Evolutionary conservation across 2,329 filamentous ascomycete genomes (phyloP).

Genomic region (Cercospora sp.): DNA sequence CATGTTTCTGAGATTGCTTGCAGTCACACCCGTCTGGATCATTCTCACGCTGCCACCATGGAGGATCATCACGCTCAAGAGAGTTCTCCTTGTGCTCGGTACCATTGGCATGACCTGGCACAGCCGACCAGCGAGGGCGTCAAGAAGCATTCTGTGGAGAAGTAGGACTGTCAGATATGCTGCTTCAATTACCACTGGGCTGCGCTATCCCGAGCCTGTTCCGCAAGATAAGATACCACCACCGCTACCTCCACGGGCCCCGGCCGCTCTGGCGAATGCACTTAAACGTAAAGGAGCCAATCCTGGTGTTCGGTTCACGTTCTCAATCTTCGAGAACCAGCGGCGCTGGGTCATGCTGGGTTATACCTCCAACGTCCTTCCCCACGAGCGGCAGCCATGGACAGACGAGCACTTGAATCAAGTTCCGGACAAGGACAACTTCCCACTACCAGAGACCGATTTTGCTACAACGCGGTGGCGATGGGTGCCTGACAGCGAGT

Average conservation of each 20-base stretch:
- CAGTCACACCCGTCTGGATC: slow-evolving; percentile 88
- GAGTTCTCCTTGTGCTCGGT: slow-evolving; percentile 80
- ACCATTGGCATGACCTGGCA: slow-evolving; percentile 91
- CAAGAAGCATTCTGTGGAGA: slow-evolving; percentile 85
- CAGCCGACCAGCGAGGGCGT: slow-evolving; percentile 79
- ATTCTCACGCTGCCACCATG: slow-evolving; percentile 77
- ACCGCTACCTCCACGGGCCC: slow-evolving; percentile 24
- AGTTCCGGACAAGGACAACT: slow-evolving; percentile 71
- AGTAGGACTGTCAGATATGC: slow-evolving; percentile 71
- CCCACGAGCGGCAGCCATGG: slow-evolving; percentile 88
- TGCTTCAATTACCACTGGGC: slow-evolving; percentile 73
- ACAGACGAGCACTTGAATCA: slow-evolving; percentile 92
- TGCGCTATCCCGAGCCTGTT: slow-evolving; percentile 61
- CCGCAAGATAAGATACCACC: slow-evolving; percentile 35
- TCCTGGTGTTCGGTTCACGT: slow-evolving; percentile 89
- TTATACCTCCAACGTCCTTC: slow-evolving; percentile 88
- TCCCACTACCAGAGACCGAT: slow-evolving; percentile 67
- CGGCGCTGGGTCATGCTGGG: slow-evolving; percentile 91
- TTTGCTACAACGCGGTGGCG: slow-evolving; percentile 65
- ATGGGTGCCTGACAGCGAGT: slow-evolving; percentile 83
- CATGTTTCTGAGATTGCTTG: slow-evolving; percentile 82
- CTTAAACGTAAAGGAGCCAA: slow-evolving; percentile 45
- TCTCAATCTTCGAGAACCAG: slow-evolving; percentile 95
- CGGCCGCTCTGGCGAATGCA: slow-evolving; percentile 32
- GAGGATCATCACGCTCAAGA: slow-evolving; percentile 80